phyloP scores from a whole-genome alignment of 73 alveolate genomes.

The Tetrahymena elliotti region DNA sequence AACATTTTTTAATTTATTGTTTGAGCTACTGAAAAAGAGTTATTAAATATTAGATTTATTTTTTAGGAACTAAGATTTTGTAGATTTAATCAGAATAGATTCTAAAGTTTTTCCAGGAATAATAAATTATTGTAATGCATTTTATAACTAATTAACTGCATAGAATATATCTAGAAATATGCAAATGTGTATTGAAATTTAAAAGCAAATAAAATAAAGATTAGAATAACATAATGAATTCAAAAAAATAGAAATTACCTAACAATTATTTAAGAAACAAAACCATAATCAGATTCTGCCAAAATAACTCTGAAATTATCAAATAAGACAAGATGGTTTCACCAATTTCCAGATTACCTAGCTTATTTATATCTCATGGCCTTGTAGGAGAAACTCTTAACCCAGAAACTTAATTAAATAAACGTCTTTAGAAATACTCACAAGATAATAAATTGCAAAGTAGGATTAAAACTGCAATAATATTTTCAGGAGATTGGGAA shows the following conservation, averaged over 20 bases:
- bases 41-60: no score
- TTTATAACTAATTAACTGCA: background rate
- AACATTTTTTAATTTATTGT: no score
- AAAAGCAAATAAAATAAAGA: background rate
- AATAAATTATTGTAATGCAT: background rate
- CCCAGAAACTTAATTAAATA: background rate
- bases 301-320: background rate
- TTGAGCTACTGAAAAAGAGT: no score
- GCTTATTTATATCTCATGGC: background rate
- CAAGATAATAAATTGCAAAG: background rate
- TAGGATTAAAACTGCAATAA: background rate
- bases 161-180: background rate
- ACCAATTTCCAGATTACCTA: background rate
- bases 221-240: background rate
- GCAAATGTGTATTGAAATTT: background rate
- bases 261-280: background rate
- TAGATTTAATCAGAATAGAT: no score
- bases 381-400: background rate
- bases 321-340: background rate
- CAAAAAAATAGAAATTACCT: no score
- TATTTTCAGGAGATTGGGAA: background rate
- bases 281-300: background rate
- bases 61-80: no score
- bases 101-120: background rate
- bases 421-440: background rate